phyloP scores from a whole-genome alignment of 2,329 filamentous ascomycete species.

The Elsinoe batatas region DNA sequence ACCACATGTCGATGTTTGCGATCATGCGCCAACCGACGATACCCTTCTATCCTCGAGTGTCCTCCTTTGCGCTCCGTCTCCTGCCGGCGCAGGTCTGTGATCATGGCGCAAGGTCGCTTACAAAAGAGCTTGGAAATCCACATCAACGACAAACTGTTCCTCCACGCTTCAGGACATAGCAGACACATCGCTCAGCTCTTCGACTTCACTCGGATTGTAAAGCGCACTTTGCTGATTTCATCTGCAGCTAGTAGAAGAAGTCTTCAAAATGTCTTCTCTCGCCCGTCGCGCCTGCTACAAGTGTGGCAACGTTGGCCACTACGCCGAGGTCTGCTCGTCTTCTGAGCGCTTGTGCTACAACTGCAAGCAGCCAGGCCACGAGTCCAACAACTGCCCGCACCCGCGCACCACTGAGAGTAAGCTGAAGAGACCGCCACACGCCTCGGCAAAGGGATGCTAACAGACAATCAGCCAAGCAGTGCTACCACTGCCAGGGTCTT shows the following conservation, averaged over 20 bases:
- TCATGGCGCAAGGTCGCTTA: too few relatives aligned
- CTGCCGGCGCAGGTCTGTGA: too few relatives aligned
- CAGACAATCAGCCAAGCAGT: constrained; percentile 70
- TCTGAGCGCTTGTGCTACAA: constrained; percentile 99
- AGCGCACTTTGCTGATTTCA: background rate
- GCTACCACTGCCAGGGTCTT: constrained; percentile 98
- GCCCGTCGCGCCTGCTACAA: constrained; percentile 46
- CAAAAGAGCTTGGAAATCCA: too few relatives aligned
- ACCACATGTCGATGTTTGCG: background rate
- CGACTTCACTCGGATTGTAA: background rate
- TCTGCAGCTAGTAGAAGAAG: background rate
- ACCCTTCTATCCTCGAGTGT: background rate
- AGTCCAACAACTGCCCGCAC: constrained; percentile 94
- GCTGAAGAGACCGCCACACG: constrained; percentile 22
- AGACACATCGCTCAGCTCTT: too few relatives aligned
- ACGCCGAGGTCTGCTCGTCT: constrained; percentile 86
- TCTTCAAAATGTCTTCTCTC: constrained; percentile 41
- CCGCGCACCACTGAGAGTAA: constrained; percentile 87
- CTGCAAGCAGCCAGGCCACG: constrained; percentile 94
- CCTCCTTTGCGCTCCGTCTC: background rate
- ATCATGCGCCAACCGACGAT: too few relatives aligned
- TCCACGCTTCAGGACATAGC: too few relatives aligned
- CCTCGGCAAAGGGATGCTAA: constrained; percentile 17
- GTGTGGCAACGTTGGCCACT: constrained; percentile 45
- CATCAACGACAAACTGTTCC: too few relatives aligned